Conservation (phyloP, 768 basidiomycete genomes). For the Royoungia palumana region DNA sequence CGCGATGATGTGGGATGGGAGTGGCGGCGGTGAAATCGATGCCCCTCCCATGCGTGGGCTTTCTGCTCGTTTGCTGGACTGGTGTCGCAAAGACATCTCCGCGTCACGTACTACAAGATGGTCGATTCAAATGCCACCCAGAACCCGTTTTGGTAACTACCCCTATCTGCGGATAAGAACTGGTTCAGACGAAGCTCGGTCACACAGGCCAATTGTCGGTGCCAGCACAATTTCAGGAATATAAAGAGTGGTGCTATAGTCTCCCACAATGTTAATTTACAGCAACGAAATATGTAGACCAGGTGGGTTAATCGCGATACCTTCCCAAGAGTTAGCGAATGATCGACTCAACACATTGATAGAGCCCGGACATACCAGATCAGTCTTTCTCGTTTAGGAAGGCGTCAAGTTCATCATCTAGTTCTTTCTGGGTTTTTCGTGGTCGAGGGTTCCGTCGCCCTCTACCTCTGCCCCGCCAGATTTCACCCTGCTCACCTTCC, state of each 20-base stretch:
- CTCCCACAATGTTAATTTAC: slow-evolving; percentile 2
- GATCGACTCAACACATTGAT: background rate
- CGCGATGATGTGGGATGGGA: background rate
- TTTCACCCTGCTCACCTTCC: slow-evolving; percentile 25
- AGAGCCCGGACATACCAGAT: slow-evolving; percentile 9
- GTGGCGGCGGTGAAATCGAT: background rate
- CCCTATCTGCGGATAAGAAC: slow-evolving; percentile 3
- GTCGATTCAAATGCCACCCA: background rate
- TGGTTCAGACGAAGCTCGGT: too few species aligned
- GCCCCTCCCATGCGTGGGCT: background rate
- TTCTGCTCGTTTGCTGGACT: background rate
- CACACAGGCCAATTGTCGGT: too few species aligned
- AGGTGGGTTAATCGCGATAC: background rate
- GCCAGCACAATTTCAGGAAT: too few species aligned
- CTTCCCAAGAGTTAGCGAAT: slow-evolving; percentile 6
- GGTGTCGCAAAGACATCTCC: background rate
- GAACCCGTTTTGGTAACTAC: slow-evolving; percentile 7
- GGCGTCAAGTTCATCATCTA: slow-evolving; percentile 81
- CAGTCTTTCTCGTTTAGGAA: slow-evolving; percentile 57
- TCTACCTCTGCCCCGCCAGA: slow-evolving; percentile 29
- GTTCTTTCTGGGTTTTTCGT: slow-evolving; percentile 65
- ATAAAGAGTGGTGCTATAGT: slow-evolving; percentile 12
- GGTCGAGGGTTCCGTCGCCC: slow-evolving; percentile 41
- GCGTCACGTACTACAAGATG: too few species aligned
- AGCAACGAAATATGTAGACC: background rate